Evolutionary conservation across 495 filamentous ascomycete species (phyloP).

Genomic region (Jackrogersella multiformis): DNA sequence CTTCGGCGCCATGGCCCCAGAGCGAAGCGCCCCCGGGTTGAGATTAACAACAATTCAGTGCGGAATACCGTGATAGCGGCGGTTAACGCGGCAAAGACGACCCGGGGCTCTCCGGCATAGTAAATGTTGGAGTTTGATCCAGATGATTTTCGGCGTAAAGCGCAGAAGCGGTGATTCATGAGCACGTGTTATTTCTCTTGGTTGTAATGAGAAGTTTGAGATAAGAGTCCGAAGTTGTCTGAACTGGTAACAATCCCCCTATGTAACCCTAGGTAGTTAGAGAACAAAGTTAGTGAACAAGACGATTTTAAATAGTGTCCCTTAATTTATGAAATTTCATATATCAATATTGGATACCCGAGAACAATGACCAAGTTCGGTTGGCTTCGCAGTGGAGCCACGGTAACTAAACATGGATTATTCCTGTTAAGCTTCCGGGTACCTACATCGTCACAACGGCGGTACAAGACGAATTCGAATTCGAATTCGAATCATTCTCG

Average conservation of each 20-base stretch:
- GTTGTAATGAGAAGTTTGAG: neutral
- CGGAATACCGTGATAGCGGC: constrained; percentile 2
- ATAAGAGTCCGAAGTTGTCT: neutral
- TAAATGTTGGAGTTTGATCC: neutral
- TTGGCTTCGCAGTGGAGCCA: neutral
- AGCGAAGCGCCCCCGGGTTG: neutral
- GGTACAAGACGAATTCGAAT: neutral
- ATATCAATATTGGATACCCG: neutral
- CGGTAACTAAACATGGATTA: neutral
- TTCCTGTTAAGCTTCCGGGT: constrained; percentile 1
- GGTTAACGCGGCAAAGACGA: neutral
- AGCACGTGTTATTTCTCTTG: neutral
- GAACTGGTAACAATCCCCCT: neutral
- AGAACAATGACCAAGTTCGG: neutral
- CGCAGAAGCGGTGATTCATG: neutral
- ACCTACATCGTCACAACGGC: constrained; percentile 7
- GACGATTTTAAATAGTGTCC: neutral
- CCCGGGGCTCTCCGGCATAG: neutral
- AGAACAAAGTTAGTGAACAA: neutral
- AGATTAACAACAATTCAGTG: neutral
- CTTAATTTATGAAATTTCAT: neutral
- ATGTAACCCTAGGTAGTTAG: neutral
- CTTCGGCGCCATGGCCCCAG: constrained; percentile 3
- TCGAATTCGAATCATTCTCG: neutral
- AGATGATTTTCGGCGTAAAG: constrained; percentile 1